Conservation (phyloP, 805 yeast genomes). For the Metschnikowia lunata region DNA sequence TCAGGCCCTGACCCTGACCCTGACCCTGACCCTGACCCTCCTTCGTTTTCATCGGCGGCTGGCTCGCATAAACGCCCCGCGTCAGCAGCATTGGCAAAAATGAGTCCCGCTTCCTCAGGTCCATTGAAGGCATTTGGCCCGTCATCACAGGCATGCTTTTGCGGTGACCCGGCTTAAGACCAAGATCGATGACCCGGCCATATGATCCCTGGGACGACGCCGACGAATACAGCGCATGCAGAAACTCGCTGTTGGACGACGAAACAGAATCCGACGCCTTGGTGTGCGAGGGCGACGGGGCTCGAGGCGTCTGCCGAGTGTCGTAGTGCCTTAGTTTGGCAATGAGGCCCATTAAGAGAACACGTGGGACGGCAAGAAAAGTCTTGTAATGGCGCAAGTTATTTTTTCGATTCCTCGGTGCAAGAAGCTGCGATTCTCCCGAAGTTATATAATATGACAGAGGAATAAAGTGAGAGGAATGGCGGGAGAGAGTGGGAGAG, state of each 20-base stretch:
- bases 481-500: too few species aligned
- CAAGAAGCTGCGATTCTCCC: too few species aligned
- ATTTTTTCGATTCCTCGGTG: too few species aligned
- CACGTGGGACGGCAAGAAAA: not conserved
- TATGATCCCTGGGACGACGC: constrained; percentile 20
- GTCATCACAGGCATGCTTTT: constrained; percentile 6
- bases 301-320: not conserved
- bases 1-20: too few species aligned
- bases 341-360: constrained; percentile 20
- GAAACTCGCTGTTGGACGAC: constrained; percentile 30
- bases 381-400: not conserved
- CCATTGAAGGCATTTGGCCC: not conserved
- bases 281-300: constrained; percentile 6
- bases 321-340: constrained; percentile 17
- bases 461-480: too few species aligned
- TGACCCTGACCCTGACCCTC: not conserved
- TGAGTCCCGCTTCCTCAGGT: not conserved
- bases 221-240: constrained; percentile 28
- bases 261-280: constrained; percentile 6
- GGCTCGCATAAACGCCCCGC: not conserved
- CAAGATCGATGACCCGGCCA: not conserved
- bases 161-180: not conserved
- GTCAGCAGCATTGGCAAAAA: not conserved
- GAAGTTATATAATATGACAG: too few species aligned
- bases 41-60: not conserved